Evolutionary conservation across 2,329 filamentous ascomycete species (phyloP), one percentile per base, ranked within the genome.

Genomic region (Mariannaea elegans): DNA sequence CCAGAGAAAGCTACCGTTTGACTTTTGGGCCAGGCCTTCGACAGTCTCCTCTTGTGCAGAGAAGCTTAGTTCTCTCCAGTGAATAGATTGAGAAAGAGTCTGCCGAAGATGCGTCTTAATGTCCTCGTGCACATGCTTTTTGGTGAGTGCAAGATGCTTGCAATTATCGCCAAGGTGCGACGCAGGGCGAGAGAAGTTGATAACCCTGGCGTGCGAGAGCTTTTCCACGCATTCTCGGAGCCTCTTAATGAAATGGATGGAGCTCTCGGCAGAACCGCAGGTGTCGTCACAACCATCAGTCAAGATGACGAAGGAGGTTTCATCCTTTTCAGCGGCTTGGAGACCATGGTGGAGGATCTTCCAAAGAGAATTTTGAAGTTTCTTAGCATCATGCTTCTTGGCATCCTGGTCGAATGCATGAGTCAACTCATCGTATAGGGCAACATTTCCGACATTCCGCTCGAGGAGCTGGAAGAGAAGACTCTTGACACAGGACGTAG

Each of bases 221-320:
- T 72, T 69, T 10, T 65, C 63, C 9, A 76, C 62, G 49, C 67
- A 67, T 4, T 69, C 60, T 21, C 73, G 70, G 7, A 79, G 71
- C 1, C 65, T 53, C 42, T 72, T 72, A 63, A 77, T 71, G 29
- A 79, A 68, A 1, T 18, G n/a, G 6, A 54, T 39, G n/a, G 70
- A 72, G 10, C 59, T 66, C 13, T 63, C 66, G 6, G 63, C 49
- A 2, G 65, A 67, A 3, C 71, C 73, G 0, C 59, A 59, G 12
- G 76, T 69, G 55, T 77, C 73, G 19, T 79, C 76, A 7, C 77
- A 72, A 3, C 76, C 76, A 48, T 80, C 77, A 3, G 76, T 67
- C 52, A 79, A 65, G 41, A 80, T 66, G 2, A 74, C 68, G 2
- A 78, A 62, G 3, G 73, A 62, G 7, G 68, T 55, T 18, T 71